Conservation (phyloP, 345 rosid genomes). For the Stellera chamaejasme region DNA sequence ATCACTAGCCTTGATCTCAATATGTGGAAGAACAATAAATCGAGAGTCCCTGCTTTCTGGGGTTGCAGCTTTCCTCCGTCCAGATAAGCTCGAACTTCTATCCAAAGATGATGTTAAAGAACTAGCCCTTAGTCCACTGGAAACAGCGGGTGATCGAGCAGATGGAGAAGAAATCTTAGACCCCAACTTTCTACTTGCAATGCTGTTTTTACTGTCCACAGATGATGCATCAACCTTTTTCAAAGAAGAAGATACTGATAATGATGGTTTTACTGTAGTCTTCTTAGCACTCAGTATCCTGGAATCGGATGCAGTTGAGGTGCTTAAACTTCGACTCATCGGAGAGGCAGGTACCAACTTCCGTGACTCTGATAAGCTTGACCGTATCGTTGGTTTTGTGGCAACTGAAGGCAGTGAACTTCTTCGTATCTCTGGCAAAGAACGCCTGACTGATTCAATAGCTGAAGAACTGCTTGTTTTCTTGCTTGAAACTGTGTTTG, state of each 20-base stretch:
- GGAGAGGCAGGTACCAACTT: slow-evolving; percentile 44
- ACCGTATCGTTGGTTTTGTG: slow-evolving; percentile 33
- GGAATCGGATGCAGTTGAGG: slow-evolving; percentile 40
- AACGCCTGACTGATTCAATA: slow-evolving; percentile 51
- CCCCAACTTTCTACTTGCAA: slow-evolving; percentile 44
- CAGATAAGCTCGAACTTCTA: slow-evolving; percentile 62
- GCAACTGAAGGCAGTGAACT: slow-evolving; percentile 66
- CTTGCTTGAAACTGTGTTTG: slow-evolving; percentile 30
- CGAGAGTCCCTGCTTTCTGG: slow-evolving; percentile 71
- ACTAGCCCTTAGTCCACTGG: slow-evolving; percentile 58
- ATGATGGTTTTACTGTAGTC: slow-evolving; percentile 39
- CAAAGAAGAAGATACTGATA: slow-evolving; percentile 43
- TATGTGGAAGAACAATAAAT: slow-evolving; percentile 86
- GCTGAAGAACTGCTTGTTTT: slow-evolving; percentile 27
- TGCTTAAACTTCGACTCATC: slow-evolving; percentile 35
- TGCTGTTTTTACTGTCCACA: slow-evolving; percentile 53
- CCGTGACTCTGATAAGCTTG: slow-evolving; percentile 42
- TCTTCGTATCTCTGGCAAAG: slow-evolving; percentile 79
- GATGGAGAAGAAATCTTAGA: slow-evolving; percentile 62
- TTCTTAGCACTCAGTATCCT: slow-evolving; percentile 35
- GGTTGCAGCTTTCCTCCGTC: slow-evolving; percentile 46
- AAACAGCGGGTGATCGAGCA: slow-evolving; percentile 50
- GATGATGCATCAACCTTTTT: slow-evolving; percentile 52
- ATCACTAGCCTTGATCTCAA: slow-evolving; percentile 88
- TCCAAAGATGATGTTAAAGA: slow-evolving; percentile 56